phyloP scores from a whole-genome alignment of 331 rosid genomes.

The Rhamnella rubrinervis region DNA sequence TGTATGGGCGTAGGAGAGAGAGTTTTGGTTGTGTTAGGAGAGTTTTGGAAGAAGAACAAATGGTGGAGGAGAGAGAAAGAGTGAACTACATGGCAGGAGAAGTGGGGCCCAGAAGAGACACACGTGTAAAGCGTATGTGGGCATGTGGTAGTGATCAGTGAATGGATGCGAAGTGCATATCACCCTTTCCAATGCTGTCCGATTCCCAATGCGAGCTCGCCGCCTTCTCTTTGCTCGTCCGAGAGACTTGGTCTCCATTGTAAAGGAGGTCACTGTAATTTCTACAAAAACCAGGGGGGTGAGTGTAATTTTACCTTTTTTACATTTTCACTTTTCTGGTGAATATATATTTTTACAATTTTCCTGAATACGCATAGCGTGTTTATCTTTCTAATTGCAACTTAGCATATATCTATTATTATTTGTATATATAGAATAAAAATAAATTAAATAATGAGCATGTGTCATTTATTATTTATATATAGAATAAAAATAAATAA shows the following conservation, averaged over 20 bases:
- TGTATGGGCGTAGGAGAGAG: background rate
- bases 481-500: no score
- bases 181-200: constrained; percentile 13
- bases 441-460: no score
- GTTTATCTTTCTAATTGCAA: no score
- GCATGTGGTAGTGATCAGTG: background rate
- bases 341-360: no score
- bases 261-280: no score
- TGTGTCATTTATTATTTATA: no score
- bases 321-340: no score
- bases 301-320: no score
- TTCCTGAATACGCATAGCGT: no score
- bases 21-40: background rate
- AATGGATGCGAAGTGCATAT: background rate
- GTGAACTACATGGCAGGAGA: background rate
- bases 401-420: no score
- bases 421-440: no score
- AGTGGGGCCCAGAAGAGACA: background rate
- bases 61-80: background rate
- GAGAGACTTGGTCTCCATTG: background rate
- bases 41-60: background rate
- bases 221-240: background rate
- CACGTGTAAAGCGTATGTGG: background rate
- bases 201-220: constrained; percentile 3
- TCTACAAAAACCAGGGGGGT: no score